Evolutionary conservation across 2,329 filamentous ascomycete species (phyloP), one percentile per base, ranked within the genome.

Genomic region (Talaromyces sp.): DNA sequence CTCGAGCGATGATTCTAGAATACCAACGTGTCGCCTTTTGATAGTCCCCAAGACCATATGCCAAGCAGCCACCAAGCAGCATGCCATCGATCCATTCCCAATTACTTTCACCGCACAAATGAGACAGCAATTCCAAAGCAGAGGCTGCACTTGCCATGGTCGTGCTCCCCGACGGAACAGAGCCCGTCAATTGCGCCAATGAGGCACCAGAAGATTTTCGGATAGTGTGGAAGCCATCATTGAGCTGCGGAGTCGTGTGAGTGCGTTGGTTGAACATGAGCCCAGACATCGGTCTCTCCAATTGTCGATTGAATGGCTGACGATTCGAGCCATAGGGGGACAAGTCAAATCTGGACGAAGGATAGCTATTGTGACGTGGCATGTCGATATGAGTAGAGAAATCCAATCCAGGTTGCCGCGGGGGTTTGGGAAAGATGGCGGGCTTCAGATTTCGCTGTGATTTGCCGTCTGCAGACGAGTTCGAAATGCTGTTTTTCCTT

Each of bases 81-180:
- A 98, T 93, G 2, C 95, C 95, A 73, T 98, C 94, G 62, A 93
- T 86, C 95, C 95, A 99, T 70, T 88, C 86, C 91, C 92, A 95
- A 10, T 84, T 85, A 71, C 89, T 92, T 74, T 94, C 89, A 71
- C 90, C 87, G 73, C 92, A 96, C 7, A 96, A 79, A 68, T 83
- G 86, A 17, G 87, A 88, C 22, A 97, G 82, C 71, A 92, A 86
- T 43, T 91, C 86, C 22, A 96, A 78, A 2, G 90, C 90, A 7
- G 85, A 82, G 56, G 83, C 85, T 9, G 92, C 92, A 68, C 84
- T 86, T 63, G 82, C 76, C 25, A 84, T 73, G 3, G 84, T 81
- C 0, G 83, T 82, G 11, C 69, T 73, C 47, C 78, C 75, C 54
- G 73, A 73, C 41, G 72, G 71, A 37, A 70, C 63, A 9, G 72